Base-by-base conservation (phyloP, 495 filamentous ascomycete genomes). In the Penicillium flavigenum region DNA sequence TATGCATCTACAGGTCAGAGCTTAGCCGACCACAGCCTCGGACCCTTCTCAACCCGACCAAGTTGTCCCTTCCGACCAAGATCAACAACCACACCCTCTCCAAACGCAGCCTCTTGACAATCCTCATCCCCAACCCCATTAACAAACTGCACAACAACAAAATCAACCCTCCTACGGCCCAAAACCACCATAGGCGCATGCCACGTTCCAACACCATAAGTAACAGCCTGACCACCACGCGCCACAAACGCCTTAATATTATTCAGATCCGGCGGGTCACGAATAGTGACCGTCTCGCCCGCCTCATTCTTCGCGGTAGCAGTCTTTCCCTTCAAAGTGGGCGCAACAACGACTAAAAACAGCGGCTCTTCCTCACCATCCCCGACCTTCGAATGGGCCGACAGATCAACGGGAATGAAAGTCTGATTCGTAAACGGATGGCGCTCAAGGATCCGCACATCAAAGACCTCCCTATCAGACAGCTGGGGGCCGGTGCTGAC, bases 151-250 rank as follows among this genome's bases (percentile, higher is more conserved):
- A 90, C 81, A 9, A 97, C 92, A 24, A 96, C 84, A 73, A 98
- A 98, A 63, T 88, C 87, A 27, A 91, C 81, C 20, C 82, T 76
- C 34, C 77, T 61, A 46, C 74, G 64, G 1, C 93, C 94, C 20
- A 97, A 65, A 45, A 91, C 92, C 16, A 88, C 90, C 94, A 98
- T 98, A 2, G 94, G 94, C 60, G 93, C 92, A 80, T 98, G 94
- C 93, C 95, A 98, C 43, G 91, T 96, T 16, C 90, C 94, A 16
- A 87, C 83, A 12, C 82, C 89, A 73, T 98, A 98, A 16, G 91
- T 96, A 19, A 98, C 89, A 3, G 90, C 92, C 78, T 95, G 89
- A 12, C 83, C 78, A 7, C 86, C 86, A n/a, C 76, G 81, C 11
- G 89, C 93, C 27, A 93, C 66, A 66, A 96, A 98, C 1, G 91